Percentiles rank a stretch among this genome's conserved stretches.
These are phyloP conservation scores for Fomitopsis pinicola DNA, from an alignment of 1,284 basidiomycete species.

Conservation along the genomic window DNA sequence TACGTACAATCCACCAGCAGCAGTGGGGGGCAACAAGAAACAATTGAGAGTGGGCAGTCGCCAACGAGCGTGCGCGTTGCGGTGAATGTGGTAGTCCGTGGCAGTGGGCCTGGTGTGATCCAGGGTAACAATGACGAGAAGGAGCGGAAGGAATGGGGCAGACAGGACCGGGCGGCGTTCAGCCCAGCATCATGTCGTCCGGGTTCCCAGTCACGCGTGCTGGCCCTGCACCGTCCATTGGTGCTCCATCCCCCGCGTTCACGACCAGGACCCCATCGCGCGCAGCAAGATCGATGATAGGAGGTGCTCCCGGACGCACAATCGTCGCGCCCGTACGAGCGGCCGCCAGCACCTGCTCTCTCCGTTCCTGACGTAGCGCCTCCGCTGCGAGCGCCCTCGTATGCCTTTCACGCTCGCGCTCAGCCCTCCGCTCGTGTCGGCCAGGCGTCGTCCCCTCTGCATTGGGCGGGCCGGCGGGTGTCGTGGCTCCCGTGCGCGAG, in stretches of 20 bases:
- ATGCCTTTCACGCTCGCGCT: constrained; percentile 21
- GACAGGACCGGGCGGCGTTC: too few species aligned
- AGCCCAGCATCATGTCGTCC: background rate
- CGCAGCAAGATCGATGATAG: background rate
- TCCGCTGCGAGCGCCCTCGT: constrained; percentile 15
- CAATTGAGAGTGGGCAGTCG: background rate
- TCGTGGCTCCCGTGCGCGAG: background rate
- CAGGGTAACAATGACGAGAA: background rate
- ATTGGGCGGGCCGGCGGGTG: constrained; percentile 2
- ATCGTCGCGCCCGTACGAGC: background rate
- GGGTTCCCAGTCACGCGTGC: background rate
- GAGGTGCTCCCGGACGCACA: background rate
- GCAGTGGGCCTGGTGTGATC: background rate
- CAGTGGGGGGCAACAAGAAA: background rate
- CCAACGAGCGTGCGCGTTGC: background rate
- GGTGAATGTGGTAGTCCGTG: background rate
- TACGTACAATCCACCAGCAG: constrained; percentile 3
- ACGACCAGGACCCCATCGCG: background rate
- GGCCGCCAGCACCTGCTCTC: background rate
- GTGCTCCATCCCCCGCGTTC: background rate
- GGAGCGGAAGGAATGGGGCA: background rate
- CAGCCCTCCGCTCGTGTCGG: constrained; percentile 22
- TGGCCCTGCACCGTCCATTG: background rate
- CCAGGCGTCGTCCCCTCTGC: constrained; percentile 7
- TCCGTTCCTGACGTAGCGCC: background rate